Conservation (phyloP, 2,329 filamentous ascomycete genomes). For the Pseudogymnoascus sp. region DNA sequence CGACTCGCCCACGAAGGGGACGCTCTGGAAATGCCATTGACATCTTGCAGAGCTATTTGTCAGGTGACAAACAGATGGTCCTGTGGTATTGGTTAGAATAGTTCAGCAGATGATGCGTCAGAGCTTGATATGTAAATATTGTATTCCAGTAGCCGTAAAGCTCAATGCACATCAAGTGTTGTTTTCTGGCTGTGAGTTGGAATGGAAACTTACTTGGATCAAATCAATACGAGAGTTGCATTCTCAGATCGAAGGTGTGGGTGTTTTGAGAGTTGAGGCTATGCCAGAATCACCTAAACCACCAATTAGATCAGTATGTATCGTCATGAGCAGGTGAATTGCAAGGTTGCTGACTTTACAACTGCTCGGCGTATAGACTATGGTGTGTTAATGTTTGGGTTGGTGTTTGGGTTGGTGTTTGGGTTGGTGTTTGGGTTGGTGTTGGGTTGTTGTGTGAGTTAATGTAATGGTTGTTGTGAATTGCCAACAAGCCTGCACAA, state of each 20-base stretch:
- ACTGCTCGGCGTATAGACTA: neutral
- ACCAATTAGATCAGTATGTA: neutral
- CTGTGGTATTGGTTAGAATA: neutral
- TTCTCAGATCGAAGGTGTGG: neutral
- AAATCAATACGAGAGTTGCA: neutral
- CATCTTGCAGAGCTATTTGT: neutral
- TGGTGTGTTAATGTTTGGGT: neutral
- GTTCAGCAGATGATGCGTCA: neutral
- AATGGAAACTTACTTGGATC: neutral
- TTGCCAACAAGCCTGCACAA: neutral
- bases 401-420: neutral
- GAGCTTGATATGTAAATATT: neutral
- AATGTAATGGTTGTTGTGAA: neutral
- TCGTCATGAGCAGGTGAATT: neutral
- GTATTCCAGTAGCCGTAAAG: neutral
- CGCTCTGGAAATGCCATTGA: neutral
- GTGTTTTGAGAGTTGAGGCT: neutral
- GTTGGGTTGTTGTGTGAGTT: neutral
- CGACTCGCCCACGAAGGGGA: neutral
- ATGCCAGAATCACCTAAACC: neutral
- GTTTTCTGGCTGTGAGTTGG: neutral
- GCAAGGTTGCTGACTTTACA: neutral
- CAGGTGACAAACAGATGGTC: neutral
- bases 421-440: neutral
- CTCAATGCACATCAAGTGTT: neutral